These are phyloP conservation scores for Xylaria arbuscula DNA, from an alignment of 2,329 filamentous ascomycete genomes.

Conservation along the genomic window DNA sequence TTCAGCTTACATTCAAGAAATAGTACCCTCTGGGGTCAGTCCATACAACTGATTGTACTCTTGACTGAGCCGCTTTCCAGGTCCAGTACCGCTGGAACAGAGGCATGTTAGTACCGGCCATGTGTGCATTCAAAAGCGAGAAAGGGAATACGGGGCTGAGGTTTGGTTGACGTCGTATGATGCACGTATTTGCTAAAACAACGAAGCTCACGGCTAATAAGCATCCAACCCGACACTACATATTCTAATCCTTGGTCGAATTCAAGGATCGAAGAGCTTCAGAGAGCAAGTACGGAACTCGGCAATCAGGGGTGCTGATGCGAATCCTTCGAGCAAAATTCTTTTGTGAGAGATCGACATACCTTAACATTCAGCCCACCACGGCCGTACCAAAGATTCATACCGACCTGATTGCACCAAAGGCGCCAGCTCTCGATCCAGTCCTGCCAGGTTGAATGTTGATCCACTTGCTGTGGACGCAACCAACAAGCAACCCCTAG, in stretches of 20 bases:
- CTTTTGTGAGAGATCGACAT: conserved; percentile 34
- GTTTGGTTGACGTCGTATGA: conserved; percentile 36
- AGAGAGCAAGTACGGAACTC: conserved; percentile 3
- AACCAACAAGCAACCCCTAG: conserved; percentile 81
- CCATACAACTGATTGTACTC: conserved; percentile 72
- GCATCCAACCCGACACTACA: conserved; percentile 12
- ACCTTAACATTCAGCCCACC: conserved; percentile 73
- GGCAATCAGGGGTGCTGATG: conserved; percentile 5
- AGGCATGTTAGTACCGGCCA: conserved; percentile 37
- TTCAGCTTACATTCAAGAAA: conserved; percentile 68
- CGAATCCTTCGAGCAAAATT: conserved; percentile 9
- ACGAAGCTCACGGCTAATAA: conserved; percentile 23
- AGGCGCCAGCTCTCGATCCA: conserved; percentile 74
- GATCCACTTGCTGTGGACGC: conserved; percentile 61
- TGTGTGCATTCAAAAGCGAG: neutral
- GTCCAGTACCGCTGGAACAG: conserved; percentile 70
- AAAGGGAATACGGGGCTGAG: conserved; percentile 19
- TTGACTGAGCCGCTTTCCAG: conserved; percentile 74
- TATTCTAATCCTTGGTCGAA: conserved; percentile 13
- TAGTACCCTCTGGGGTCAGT: conserved; percentile 75
- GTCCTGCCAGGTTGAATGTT: conserved; percentile 67
- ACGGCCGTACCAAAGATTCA: conserved; percentile 75
- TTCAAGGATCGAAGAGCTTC: conserved; percentile 19
- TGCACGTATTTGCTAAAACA: conserved; percentile 42
- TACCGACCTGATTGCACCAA: conserved; percentile 72